Evolutionary conservation across 106 monocot species (phyloP).

Genomic region (Cymbidium sinense): DNA sequence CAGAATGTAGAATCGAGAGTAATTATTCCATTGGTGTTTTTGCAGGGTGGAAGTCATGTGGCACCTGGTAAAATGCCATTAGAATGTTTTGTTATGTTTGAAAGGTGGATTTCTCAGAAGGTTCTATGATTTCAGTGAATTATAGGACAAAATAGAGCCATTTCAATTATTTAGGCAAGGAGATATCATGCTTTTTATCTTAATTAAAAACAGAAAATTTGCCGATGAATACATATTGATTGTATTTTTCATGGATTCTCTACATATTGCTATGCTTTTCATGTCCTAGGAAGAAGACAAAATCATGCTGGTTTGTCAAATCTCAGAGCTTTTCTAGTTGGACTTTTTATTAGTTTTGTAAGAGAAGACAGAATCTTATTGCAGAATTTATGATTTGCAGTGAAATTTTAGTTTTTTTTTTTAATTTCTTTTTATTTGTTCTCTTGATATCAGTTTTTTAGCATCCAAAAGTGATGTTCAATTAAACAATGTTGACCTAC

Average conservation of each 20-base stretch:
- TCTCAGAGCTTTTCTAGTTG: neutral
- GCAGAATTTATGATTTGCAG: no score
- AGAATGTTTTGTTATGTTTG: slow-evolving; percentile 5
- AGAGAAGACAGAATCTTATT: no score
- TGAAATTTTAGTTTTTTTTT: no score
- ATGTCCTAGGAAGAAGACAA: neutral
- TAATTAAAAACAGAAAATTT: neutral
- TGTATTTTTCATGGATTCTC: neutral
- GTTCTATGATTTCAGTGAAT: neutral
- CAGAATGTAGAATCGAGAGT: neutral
- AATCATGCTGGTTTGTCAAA: neutral
- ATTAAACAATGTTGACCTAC: no score
- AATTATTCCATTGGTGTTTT: neutral
- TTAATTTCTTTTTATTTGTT: no score
- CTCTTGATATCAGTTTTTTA: no score
- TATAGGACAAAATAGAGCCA: neutral
- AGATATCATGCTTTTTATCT: neutral
- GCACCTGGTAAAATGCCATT: neutral
- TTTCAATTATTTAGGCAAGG: neutral
- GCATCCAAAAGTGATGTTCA: no score
- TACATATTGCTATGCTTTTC: neutral
- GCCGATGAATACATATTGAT: neutral
- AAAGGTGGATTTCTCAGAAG: slow-evolving; percentile 1
- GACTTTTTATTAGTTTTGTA: neutral
- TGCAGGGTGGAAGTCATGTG: slow-evolving; percentile 10